Evolutionary conservation across 306 rosid genomes (phyloP).

Genomic region (Fagus sylvatica): DNA sequence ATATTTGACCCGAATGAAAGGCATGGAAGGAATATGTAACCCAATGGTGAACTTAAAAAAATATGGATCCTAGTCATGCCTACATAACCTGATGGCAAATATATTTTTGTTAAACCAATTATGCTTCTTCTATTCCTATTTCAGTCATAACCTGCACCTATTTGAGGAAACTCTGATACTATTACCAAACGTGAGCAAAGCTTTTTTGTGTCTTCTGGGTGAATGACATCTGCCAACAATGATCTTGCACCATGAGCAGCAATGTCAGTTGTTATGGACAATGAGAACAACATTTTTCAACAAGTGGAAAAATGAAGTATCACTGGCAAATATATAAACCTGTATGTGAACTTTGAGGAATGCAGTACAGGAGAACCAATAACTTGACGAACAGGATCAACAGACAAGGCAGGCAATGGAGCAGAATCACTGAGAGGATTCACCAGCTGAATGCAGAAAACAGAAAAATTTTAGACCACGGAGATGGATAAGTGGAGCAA

Average conservation of each 20-base stretch:
- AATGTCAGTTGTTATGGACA: neutral
- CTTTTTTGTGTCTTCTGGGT: conserved; percentile 86
- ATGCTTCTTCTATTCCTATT: conserved; percentile 1
- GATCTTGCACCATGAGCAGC: conserved; percentile 50
- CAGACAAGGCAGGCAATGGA: conserved; percentile 53
- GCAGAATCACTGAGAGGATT: conserved; percentile 54
- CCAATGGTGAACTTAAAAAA: too few relatives aligned
- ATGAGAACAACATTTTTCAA: conserved; percentile 25
- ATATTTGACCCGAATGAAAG: too few relatives aligned
- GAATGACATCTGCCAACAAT: conserved; percentile 90
- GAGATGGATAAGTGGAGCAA: neutral
- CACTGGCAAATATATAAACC: conserved; percentile 37
- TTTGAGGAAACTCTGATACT: conserved; percentile 74
- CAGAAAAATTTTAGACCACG: neutral
- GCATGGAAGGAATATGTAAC: too few relatives aligned
- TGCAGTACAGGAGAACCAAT: conserved; percentile 55
- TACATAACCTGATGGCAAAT: neutral
- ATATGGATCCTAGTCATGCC: neutral
- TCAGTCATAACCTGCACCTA: conserved; percentile 59
- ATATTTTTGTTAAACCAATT: neutral
- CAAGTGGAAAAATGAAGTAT: neutral
- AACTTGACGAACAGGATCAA: conserved; percentile 53
- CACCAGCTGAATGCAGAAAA: conserved; percentile 43
- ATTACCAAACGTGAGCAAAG: conserved; percentile 87
- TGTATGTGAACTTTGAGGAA: conserved; percentile 76